A percentile compares a stretch with the other conserved stretches of the same genome.
These are phyloP conservation scores for Parsonsia alboflavescens DNA, from an alignment of 257 asterid genomes.

Conservation along the genomic window DNA sequence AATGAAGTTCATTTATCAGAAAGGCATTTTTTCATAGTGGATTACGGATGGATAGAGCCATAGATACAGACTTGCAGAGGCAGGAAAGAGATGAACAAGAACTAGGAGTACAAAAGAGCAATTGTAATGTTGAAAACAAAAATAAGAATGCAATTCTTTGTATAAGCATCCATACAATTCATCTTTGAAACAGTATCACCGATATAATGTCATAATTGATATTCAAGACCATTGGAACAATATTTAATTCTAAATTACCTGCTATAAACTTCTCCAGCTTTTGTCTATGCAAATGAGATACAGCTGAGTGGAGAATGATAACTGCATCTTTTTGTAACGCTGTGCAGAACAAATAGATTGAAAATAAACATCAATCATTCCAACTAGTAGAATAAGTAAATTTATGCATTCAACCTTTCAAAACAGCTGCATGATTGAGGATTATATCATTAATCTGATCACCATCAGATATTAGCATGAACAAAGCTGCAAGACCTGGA, in stretches of 20 bases:
- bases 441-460: conserved; percentile 62
- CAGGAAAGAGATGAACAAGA: not conserved
- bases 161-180: not conserved
- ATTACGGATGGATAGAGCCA: not conserved
- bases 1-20: not conserved
- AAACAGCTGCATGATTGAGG: conserved; percentile 48
- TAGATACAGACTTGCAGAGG: not conserved
- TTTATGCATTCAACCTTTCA: conserved; percentile 46
- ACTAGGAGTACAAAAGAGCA: not conserved
- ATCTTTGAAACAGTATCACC: not conserved
- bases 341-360: conserved; percentile 27
- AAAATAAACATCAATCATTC: conserved; percentile 4
- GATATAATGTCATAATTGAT: not conserved
- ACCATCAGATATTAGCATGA: conserved; percentile 61
- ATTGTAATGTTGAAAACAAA: not conserved
- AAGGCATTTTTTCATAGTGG: not conserved
- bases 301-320: conserved; percentile 68
- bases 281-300: conserved; percentile 50
- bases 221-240: not conserved
- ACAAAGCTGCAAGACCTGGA: conserved; percentile 79
- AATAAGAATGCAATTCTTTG: not conserved
- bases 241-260: conserved; percentile 37
- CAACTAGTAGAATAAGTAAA: conserved; percentile 12
- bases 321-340: conserved; percentile 62
- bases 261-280: conserved; percentile 60